Evolutionary conservation across 2,329 filamentous ascomycete genomes (phyloP), one percentile per base, ranked within the genome.

Genomic region (Trichoderma sp.): DNA sequence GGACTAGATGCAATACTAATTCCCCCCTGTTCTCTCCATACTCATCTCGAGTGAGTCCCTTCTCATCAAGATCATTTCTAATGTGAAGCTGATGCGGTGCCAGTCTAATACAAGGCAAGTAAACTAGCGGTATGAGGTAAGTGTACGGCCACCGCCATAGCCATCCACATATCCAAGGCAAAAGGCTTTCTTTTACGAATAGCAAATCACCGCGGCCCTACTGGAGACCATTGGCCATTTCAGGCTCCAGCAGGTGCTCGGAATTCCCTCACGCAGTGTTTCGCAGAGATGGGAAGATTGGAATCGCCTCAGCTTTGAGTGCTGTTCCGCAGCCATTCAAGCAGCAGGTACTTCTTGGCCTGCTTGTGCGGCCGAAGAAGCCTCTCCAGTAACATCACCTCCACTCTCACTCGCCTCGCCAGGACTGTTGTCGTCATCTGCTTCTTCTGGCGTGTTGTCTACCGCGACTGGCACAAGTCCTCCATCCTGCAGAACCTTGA

Each of bases 401-500:
- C 31, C 71, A 27, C 57, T 67, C 27, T 58, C 31, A 19, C 29
- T 33, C 35, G 49, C 62, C 27, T 58, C 31, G n/a, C 29, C 49
- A 31, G 49, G 57, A 31, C 70, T 69, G 13, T 24, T 65, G n/a
- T 55, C 53, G 5, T 49, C 47, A 47, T 21, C 68, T 53, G 55
- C 58, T 69, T 47, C 53, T 60, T 72, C 73, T 63, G 71, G 69
- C 52, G 66, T 61, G 35, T 19, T 31, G n/a, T 33, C 59, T 11
- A 64, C 57, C n/a, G 62, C 57, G 11, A 49, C 19, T 4, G 69
- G 31, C 58, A 40, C 24, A 43, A 49, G 16, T 27, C 58, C 59
- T 24, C 55, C 60, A 70, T 71, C 81, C 62, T 80, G 76, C 31
- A 78, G 63, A 14, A 75, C 72, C 27, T 77, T 76, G 73, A 90